Evolutionary conservation across 169 alveolate genomes (phyloP).

Genomic region (Babesia gibsoni): DNA sequence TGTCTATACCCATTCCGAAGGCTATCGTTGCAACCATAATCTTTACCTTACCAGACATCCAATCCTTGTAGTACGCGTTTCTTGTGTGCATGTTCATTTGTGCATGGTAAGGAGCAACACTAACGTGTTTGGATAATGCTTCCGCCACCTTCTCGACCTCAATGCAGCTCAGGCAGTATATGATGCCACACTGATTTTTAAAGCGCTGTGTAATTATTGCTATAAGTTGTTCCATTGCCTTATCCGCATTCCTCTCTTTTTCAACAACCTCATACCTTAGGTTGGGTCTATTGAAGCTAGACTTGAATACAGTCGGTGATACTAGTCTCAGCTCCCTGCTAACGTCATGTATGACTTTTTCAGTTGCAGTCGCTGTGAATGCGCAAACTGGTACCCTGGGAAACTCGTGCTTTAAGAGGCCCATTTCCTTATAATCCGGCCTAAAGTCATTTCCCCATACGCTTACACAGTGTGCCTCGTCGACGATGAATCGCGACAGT

Average conservation of each 20-base stretch:
- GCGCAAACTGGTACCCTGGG: constrained; percentile 94
- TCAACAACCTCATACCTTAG: constrained; percentile 51
- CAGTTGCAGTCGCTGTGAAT: constrained; percentile 98
- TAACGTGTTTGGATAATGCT: constrained; percentile 66
- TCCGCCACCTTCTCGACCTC: constrained; percentile 89
- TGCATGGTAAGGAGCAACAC: constrained; percentile 77
- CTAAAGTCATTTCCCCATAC: constrained; percentile 99
- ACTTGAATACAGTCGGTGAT: constrained; percentile 47
- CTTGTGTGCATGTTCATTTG: constrained; percentile 72
- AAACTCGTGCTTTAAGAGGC: constrained; percentile 79
- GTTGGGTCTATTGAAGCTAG: constrained; percentile 62
- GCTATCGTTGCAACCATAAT: constrained; percentile 98
- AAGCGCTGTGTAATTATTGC: constrained; percentile 15
- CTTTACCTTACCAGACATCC: constrained; percentile 91
- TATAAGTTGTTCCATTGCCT: constrained; percentile 36
- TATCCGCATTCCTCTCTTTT: constrained; percentile 29
- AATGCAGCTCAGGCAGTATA: constrained; percentile 91
- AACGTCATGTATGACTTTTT: constrained; percentile 74
- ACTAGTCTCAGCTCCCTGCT: constrained; percentile 48
- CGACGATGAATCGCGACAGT: constrained; percentile 93
- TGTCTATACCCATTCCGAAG: constrained; percentile 99
- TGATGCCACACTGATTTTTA: constrained; percentile 77
- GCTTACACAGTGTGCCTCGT: constrained; percentile 99
- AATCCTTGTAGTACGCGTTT: constrained; percentile 72
- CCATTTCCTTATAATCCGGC: constrained; percentile 88